phyloP scores from a whole-genome alignment of 257 asterid species.

The Nicotiana otophora region DNA sequence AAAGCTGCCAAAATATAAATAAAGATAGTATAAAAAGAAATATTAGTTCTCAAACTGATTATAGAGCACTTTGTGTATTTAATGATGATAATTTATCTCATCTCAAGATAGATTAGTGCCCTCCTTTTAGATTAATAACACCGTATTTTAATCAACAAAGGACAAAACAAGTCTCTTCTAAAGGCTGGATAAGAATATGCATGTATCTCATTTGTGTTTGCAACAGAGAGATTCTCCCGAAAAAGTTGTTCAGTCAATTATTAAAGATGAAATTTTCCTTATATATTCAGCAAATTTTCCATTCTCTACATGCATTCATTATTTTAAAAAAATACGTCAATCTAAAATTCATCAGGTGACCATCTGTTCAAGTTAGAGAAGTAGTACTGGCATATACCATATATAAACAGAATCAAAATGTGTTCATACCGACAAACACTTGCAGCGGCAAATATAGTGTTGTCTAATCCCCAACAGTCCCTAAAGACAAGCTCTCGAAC shows the following conservation, averaged over 20 bases:
- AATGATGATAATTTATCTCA: conserved; percentile 1
- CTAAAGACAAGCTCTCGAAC: conserved; percentile 50
- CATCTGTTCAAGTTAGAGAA: neutral
- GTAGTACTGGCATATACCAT: neutral
- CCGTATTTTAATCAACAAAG: neutral
- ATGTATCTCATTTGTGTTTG: neutral
- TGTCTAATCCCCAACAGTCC: conserved; percentile 87
- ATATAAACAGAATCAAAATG: neutral
- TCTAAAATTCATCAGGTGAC: neutral
- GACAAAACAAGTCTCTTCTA: neutral
- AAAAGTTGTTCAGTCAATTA: neutral
- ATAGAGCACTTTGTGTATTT: neutral
- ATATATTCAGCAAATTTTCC: neutral
- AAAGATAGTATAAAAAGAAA: neutral
- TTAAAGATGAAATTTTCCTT: neutral
- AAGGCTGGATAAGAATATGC: neutral
- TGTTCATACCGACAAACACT: conserved; percentile 48
- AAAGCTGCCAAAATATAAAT: neutral
- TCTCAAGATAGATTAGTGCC: neutral
- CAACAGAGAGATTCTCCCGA: neutral
- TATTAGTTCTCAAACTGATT: neutral
- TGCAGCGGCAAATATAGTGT: conserved; percentile 46
- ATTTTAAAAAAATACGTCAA: neutral
- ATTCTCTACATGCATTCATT: neutral
- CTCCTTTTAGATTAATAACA: neutral